A percentile compares a stretch with the other conserved stretches of the same genome.
Conservation (phyloP, 2,329 filamentous ascomycete genomes). For the Cladosporium colombiae region DNA sequence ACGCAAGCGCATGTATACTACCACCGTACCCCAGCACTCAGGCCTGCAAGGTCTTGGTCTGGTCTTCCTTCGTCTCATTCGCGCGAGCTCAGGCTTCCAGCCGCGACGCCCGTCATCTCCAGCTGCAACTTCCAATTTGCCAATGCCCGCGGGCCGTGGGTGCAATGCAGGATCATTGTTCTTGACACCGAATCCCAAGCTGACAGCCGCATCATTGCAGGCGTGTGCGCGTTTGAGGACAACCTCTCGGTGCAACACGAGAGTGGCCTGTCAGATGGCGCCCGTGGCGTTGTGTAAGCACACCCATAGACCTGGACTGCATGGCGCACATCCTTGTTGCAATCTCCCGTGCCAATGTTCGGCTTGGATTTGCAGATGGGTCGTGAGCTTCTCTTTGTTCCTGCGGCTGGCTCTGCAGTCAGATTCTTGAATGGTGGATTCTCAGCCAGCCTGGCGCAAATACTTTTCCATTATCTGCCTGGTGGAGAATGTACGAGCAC, state of each 20-base stretch:
- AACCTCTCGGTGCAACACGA: neutral
- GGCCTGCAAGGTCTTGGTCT: neutral
- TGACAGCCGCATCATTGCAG: neutral
- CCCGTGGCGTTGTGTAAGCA: conserved; percentile 5
- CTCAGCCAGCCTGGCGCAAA: conserved; percentile 4
- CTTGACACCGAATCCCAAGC: neutral
- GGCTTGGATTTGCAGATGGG: neutral
- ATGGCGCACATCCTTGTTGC: neutral
- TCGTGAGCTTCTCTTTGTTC: conserved; percentile 12
- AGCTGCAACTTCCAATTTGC: conserved; percentile 1
- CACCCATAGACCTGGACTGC: neutral
- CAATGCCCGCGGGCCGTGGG: neutral
- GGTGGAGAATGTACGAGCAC: neutral
- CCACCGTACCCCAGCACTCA: neutral
- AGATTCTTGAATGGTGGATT: conserved; percentile 3
- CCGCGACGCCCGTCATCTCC: conserved; percentile 2
- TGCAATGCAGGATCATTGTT: conserved; percentile 16
- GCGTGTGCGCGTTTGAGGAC: neutral
- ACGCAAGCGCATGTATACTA: neutral
- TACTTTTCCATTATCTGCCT: neutral
- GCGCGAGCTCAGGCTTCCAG: conserved; percentile 8
- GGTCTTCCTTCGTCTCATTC: neutral
- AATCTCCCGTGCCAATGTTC: conserved; percentile 16
- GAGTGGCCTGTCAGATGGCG: conserved; percentile 1
- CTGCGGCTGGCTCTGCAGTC: conserved; percentile 10